Conservation (phyloP, 2,329 filamentous ascomycete species). For the Neophaeococcomyces aloes region DNA sequence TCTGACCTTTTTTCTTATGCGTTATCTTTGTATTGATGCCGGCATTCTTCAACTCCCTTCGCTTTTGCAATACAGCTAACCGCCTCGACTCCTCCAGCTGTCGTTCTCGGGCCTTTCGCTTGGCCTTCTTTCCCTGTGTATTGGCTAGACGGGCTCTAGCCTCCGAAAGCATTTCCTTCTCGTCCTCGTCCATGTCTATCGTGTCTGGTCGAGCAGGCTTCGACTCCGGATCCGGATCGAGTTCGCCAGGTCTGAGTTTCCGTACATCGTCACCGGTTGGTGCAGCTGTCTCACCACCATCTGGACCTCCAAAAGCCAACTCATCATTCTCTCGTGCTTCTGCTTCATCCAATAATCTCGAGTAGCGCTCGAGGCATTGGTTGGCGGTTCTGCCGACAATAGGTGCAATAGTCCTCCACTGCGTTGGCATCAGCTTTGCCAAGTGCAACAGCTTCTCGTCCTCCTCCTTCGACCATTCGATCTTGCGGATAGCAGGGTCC, state of each 20-base stretch:
- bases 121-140: slow-evolving; percentile 97
- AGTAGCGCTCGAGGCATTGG: slow-evolving; percentile 93
- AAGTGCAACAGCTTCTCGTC: slow-evolving; percentile 95
- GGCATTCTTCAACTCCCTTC: slow-evolving; percentile 89
- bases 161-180: slow-evolving; percentile 99
- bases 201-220: slow-evolving; percentile 93
- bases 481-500: slow-evolving; percentile 94
- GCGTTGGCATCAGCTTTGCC: slow-evolving; percentile 96
- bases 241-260: slow-evolving; percentile 73
- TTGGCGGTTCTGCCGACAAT: slow-evolving; percentile 94
- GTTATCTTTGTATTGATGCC: slow-evolving; percentile 97
- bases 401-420: slow-evolving; percentile 97
- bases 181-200: slow-evolving; percentile 95
- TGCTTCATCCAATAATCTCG: slow-evolving; percentile 90
- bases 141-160: slow-evolving; percentile 92
- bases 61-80: slow-evolving; percentile 83
- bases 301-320: slow-evolving; percentile 71
- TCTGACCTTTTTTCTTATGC: slow-evolving; percentile 85
- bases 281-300: slow-evolving; percentile 74
- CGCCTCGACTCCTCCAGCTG: slow-evolving; percentile 91
- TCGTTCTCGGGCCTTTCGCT: slow-evolving; percentile 88
- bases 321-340: slow-evolving; percentile 76
- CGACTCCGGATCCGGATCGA: slow-evolving; percentile 94
- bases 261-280: slow-evolving; percentile 89
- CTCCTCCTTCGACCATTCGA: slow-evolving; percentile 97